Conservation (phyloP, 1,139 yeast species). For the Geotrichum candidum region DNA sequence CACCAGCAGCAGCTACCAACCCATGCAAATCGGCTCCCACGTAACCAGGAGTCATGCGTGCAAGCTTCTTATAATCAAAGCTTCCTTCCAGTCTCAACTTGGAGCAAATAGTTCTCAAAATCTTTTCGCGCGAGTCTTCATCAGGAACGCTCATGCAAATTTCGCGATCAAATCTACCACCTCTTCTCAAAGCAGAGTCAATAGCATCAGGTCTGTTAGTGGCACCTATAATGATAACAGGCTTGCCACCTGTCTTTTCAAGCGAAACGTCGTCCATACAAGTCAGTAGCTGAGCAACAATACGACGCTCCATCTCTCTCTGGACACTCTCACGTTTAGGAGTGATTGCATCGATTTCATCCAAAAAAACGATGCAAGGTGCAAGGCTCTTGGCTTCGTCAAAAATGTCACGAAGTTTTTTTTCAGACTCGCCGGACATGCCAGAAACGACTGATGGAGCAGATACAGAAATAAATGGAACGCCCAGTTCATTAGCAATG, state of each 20-base stretch:
- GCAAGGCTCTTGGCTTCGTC: constrained; percentile 89
- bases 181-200: constrained; percentile 93
- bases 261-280: constrained; percentile 88
- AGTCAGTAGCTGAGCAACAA: constrained; percentile 89
- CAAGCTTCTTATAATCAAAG: constrained; percentile 65
- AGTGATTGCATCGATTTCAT: constrained; percentile 95
- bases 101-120: constrained; percentile 64
- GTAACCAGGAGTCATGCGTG: constrained; percentile 94
- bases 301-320: constrained; percentile 95
- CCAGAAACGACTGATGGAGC: constrained; percentile 98
- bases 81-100: constrained; percentile 61
- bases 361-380: constrained; percentile 88
- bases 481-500: constrained; percentile 87
- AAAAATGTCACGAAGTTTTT: constrained; percentile 83
- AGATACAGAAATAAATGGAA: constrained; percentile 83
- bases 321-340: constrained; percentile 98
- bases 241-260: constrained; percentile 85
- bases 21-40: constrained; percentile 98
- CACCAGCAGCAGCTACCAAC: constrained; percentile 91
- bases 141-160: constrained; percentile 90
- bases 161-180: constrained; percentile 95
- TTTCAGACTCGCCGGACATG: constrained; percentile 99
- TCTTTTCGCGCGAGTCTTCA: constrained; percentile 73
- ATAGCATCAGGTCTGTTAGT: constrained; percentile 95
- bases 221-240: constrained; percentile 94